Evolutionary conservation across 805 yeast genomes (phyloP), one percentile per base, ranked within the genome.

Genomic region (Teunomyces atbi): DNA sequence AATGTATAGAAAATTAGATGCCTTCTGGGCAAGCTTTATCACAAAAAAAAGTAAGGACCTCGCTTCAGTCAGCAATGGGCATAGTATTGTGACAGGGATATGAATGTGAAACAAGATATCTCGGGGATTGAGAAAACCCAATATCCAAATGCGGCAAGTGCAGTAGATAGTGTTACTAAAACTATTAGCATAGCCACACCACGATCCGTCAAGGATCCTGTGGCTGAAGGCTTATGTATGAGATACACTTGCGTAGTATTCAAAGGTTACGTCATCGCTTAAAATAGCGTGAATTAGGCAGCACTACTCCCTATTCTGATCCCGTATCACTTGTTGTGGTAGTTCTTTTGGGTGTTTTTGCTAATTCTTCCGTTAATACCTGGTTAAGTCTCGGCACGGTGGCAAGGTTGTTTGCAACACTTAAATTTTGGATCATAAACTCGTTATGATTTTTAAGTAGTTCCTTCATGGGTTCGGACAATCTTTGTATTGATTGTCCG

Each of bases 381-480:
- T 41, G 36, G 36, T 26, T 39, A 13, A 15, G 45, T 42, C 7
- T 42, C 16, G 34, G 38, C 40, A 66, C 38, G 4, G 57, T 46
- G n/a, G 56, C 50, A 20, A 63, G 42, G 49, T 62, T 60, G 42
- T 66, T 65, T 45, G 63, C 51, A 4, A 60, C 54, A 18, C 47
- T 46, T 21, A 61, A 45, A 39, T 65, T 61, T 45, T 65, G 72
- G 10, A 59, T 49, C 44, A 60, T 48, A 23, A 70, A 55, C 40
- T 58, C 58, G 32, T 66, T 64, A 46, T 70, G 75, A 5, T 53
- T 50, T 12, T 46, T 47, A 30, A 68, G 49, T 4, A 70, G 47
- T 3, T 49, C 54, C 6, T 49, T 46, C 42, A 68, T 44, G 1
- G 74, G 73, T 34, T 50, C 46, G 4, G 49, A 55, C 39, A 70